Evolutionary conservation across 2,329 filamentous ascomycete genomes (phyloP), one percentile per base, ranked within the genome.

Genomic region (Venturia nashicola): DNA sequence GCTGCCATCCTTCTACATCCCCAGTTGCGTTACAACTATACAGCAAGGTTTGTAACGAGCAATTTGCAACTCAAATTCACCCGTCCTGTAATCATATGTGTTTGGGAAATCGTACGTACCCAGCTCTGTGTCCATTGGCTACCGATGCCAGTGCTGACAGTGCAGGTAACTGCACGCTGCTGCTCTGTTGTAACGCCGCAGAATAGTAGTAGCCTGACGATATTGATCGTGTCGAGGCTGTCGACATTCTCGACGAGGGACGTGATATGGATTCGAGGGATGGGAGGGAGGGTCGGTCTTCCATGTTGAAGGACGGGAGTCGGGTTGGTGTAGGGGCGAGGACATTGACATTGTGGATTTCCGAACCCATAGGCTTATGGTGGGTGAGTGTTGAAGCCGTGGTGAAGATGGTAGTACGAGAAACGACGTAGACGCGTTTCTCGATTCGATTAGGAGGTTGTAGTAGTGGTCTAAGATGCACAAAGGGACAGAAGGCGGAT

Each of bases 381-480:
- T 63, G 61, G 34, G 34, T 59, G 46, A 85, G 80, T 71, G 82
- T 80, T 75, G 81, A 85, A 77, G 82, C 79, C 79, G 80, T 83
- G 70, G 61, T 75, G 62, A 39, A 46, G 70, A 32, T 34, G 66
- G 68, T 67, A 69, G 69, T 42, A 65, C 65, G 72, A 74, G 72
- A 74, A 73, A 75, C 73, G 72, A 36, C 51, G 51, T 57, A 36
- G 32, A 34, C 51, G 51, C 51, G 51, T 70, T 70, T 68, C 73
- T 74, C 70, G 65, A 65, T 60, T 18, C 59, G 44, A 60, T 66
- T 61, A 61, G 66, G 66, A 59, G 43, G 39, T 43, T 34, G 36
- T 61, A 34, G 16, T 61, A 32, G 16, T 23, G n/a, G 14, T 32
- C 5, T 12, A 32, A 46, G 27, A n/a, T 27, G 59, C 14, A 32